Evolutionary conservation across 2,329 filamentous ascomycete species (phyloP).

Genomic region (Pestalotiopsis sp.): DNA sequence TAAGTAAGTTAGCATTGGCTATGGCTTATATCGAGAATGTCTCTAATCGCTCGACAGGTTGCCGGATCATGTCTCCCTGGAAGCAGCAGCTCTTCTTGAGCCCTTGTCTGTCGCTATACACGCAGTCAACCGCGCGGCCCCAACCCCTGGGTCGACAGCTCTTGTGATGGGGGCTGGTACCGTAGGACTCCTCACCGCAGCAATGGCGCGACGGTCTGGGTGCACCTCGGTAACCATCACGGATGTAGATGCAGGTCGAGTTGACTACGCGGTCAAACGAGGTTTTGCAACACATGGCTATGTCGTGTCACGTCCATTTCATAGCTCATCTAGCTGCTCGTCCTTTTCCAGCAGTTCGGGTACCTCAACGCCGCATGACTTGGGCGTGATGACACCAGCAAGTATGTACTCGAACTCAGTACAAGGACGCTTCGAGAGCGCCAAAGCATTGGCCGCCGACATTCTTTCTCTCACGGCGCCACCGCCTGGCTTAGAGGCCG

Average conservation of each 20-base stretch:
- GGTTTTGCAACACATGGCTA: conserved; percentile 64
- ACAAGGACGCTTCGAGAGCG: conserved; percentile 51
- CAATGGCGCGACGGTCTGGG: conserved; percentile 63
- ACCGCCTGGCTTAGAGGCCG: conserved; percentile 35
- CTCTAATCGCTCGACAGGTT: conserved; percentile 43
- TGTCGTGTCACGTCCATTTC: conserved; percentile 50
- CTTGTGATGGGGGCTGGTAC: conserved; percentile 69
- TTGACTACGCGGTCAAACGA: conserved; percentile 60
- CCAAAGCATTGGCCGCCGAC: conserved; percentile 52
- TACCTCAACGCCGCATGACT: conserved; percentile 48
- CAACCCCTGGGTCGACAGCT: conserved; percentile 55
- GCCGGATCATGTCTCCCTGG: conserved; percentile 61
- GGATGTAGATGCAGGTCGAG: conserved; percentile 62
- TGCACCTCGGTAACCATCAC: conserved; percentile 62
- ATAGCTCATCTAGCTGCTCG: conserved; percentile 46
- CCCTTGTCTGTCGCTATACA: conserved; percentile 66
- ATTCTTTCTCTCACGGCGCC: conserved; percentile 46
- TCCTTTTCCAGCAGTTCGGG: conserved; percentile 46
- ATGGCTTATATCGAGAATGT: not conserved
- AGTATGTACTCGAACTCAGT: conserved; percentile 49
- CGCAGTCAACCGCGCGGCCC: conserved; percentile 58
- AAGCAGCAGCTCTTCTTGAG: conserved; percentile 63
- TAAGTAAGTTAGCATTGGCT: conserved; percentile 46
- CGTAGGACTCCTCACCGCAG: conserved; percentile 64
- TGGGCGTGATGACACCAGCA: conserved; percentile 44